These are phyloP conservation scores for Kluyveromyces dobzhanskii DNA, from an alignment of 805 yeast species.

Conservation along the genomic window DNA sequence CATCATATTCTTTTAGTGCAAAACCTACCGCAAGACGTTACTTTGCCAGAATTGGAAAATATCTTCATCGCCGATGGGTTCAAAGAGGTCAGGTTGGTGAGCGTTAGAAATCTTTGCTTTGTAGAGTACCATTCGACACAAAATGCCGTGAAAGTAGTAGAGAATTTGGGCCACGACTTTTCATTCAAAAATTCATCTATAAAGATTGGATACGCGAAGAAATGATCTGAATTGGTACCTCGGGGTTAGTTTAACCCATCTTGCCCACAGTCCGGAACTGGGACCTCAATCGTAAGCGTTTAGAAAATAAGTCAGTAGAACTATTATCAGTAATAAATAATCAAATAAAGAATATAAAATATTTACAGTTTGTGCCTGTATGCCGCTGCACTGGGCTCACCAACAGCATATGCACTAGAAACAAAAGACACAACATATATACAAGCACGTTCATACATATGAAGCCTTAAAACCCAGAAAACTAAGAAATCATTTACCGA, in stretches of 20 bases:
- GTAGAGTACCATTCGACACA: constrained; percentile 61
- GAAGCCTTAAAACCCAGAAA: neutral
- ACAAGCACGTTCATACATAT: no score
- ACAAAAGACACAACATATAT: no score
- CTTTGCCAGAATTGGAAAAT: constrained; percentile 33
- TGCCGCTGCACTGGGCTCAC: no score
- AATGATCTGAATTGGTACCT: no score
- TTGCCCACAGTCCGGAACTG: neutral
- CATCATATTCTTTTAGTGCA: constrained; percentile 63
- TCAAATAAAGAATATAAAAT: no score
- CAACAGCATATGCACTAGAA: no score
- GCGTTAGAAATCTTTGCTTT: constrained; percentile 64
- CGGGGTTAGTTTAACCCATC: no score
- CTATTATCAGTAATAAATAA: no score
- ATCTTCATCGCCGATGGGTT: constrained; percentile 54
- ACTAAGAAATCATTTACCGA: constrained; percentile 47
- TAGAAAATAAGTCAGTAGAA: no score
- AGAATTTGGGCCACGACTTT: constrained; percentile 11
- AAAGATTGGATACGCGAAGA: constrained; percentile 26
- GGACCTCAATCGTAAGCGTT: no score
- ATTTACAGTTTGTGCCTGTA: no score
- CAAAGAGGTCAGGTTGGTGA: constrained; percentile 56
- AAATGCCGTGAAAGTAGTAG: constrained; percentile 33
- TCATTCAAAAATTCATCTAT: constrained; percentile 10
- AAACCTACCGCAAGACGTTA: constrained; percentile 41